A percentile compares a stretch with the other conserved stretches of the same genome.
These are phyloP conservation scores for Penicillium sclerotiorum DNA, from an alignment of 2,329 filamentous ascomycete genomes.

Conservation along the genomic window DNA sequence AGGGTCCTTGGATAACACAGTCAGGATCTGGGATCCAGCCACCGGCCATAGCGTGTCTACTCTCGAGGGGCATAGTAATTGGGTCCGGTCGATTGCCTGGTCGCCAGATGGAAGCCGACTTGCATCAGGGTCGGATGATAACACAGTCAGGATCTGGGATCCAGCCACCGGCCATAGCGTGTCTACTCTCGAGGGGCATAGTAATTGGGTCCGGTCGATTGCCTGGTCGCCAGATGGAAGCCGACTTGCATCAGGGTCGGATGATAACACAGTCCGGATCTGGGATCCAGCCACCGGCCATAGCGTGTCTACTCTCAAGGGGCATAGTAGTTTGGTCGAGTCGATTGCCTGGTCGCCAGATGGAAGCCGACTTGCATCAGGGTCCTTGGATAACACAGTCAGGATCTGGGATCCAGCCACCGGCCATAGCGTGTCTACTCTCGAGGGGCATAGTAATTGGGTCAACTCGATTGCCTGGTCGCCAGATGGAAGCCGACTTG, in stretches of 20 bases:
- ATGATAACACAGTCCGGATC: not conserved
- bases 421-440: too few species aligned
- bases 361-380: constrained; percentile 25
- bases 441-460: not conserved
- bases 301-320: constrained; percentile 2
- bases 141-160: constrained; percentile 1
- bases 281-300: not conserved
- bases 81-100: constrained; percentile 7
- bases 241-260: constrained; percentile 5
- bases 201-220: constrained; percentile 1
- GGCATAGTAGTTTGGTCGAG: constrained; percentile 14
- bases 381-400: constrained; percentile 12
- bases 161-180: constrained; percentile 1
- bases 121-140: constrained; percentile 3
- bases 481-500: constrained; percentile 11
- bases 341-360: constrained; percentile 30
- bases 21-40: constrained; percentile 9
- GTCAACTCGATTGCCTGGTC: constrained; percentile 12
- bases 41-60: too few species aligned
- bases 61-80: not conserved
- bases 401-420: constrained; percentile 9
- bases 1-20: constrained; percentile 12
- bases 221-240: constrained; percentile 11
- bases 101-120: constrained; percentile 11
- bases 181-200: constrained; percentile 22